phyloP scores from a whole-genome alignment of 352 stramenopile genomes.

The Phytophthora sp. region DNA sequence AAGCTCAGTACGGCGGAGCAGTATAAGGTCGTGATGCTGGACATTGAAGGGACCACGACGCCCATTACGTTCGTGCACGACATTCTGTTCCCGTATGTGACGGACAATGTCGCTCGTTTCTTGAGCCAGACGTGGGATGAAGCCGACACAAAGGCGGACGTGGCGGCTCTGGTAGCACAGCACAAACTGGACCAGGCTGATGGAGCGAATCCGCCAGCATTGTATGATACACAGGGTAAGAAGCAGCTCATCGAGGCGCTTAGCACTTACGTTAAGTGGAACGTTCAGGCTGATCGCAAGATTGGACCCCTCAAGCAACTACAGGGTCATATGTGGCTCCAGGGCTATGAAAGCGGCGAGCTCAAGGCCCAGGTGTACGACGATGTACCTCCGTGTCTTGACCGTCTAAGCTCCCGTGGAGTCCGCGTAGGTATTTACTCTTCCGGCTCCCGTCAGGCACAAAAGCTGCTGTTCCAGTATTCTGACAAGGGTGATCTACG shows the following conservation, averaged over 20 bases:
- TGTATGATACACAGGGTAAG: slow-evolving; percentile 28
- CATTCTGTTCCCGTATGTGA: slow-evolving; percentile 93
- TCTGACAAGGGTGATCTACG: slow-evolving; percentile 84
- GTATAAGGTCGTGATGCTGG: slow-evolving; percentile 93
- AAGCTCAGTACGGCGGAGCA: slow-evolving; percentile 65
- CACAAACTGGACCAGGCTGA: slow-evolving; percentile 45
- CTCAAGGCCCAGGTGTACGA: slow-evolving; percentile 92
- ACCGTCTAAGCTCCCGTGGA: slow-evolving; percentile 72
- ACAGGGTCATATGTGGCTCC: slow-evolving; percentile 91
- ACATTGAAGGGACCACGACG: slow-evolving; percentile 97
- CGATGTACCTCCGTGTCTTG: slow-evolving; percentile 89
- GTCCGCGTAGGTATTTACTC: slow-evolving; percentile 94
- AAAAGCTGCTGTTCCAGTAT: slow-evolving; percentile 89
- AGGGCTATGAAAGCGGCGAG: slow-evolving; percentile 86
- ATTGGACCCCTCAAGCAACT: slow-evolving; percentile 89
- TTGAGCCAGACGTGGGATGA: slow-evolving; percentile 60
- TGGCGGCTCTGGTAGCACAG: slow-evolving; percentile 56
- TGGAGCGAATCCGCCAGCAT: slow-evolving; percentile 37
- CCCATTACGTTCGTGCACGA: slow-evolving; percentile 97
- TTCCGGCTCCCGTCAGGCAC: slow-evolving; percentile 89
- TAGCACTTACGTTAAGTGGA: slow-evolving; percentile 71
- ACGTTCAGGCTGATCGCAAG: slow-evolving; percentile 83
- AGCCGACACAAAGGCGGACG: slow-evolving; percentile 53
- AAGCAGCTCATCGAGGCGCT: slow-evolving; percentile 45
- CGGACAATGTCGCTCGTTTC: slow-evolving; percentile 64